phyloP scores from a whole-genome alignment of 2,329 filamentous ascomycete species.

The Pochonia chlamydosporia region DNA sequence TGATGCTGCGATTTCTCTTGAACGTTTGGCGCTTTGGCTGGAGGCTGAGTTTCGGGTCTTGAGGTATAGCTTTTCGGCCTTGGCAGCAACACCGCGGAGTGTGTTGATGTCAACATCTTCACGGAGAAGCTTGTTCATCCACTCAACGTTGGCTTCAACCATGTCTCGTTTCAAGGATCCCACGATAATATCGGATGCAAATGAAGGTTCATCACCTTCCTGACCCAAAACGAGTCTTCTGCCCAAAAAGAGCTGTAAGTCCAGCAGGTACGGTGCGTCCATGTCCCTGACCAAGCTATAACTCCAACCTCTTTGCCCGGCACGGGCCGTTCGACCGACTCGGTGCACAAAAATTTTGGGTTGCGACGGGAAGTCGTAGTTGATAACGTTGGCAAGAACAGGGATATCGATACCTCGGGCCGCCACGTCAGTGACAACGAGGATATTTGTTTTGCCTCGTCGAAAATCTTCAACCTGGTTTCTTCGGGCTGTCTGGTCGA shows the following conservation, averaged over 20 bases:
- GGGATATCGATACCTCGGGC: conserved; percentile 98
- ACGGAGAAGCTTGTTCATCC: conserved; percentile 70
- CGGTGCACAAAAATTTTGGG: conserved; percentile 96
- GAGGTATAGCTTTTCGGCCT: conserved; percentile 90
- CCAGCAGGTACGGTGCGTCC: conserved; percentile 86
- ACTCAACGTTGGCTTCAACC: conserved; percentile 73
- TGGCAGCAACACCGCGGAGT: conserved; percentile 68
- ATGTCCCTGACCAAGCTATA: conserved; percentile 86
- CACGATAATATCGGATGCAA: conserved; percentile 76
- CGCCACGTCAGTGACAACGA: conserved; percentile 95
- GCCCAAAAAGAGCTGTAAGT: conserved; percentile 92
- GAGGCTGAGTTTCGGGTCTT: conserved; percentile 88
- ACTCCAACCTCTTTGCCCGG: conserved; percentile 87
- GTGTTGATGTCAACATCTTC: conserved; percentile 69
- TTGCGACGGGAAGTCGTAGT: conserved; percentile 96
- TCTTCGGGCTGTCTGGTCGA: conserved; percentile 90
- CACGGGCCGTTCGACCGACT: conserved; percentile 91
- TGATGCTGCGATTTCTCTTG: conserved; percentile 68
- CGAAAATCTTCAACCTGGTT: conserved; percentile 90
- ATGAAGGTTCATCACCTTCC: conserved; percentile 58
- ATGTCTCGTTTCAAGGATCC: conserved; percentile 68
- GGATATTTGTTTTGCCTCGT: conserved; percentile 74
- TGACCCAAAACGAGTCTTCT: conserved; percentile 73
- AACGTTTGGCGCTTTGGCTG: conserved; percentile 79
- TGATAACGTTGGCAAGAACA: conserved; percentile 92